Evolutionary conservation across 2,329 filamentous ascomycete species (phyloP), one percentile per base, ranked within the genome.

Genomic region (Nectriaceae sp.): DNA sequence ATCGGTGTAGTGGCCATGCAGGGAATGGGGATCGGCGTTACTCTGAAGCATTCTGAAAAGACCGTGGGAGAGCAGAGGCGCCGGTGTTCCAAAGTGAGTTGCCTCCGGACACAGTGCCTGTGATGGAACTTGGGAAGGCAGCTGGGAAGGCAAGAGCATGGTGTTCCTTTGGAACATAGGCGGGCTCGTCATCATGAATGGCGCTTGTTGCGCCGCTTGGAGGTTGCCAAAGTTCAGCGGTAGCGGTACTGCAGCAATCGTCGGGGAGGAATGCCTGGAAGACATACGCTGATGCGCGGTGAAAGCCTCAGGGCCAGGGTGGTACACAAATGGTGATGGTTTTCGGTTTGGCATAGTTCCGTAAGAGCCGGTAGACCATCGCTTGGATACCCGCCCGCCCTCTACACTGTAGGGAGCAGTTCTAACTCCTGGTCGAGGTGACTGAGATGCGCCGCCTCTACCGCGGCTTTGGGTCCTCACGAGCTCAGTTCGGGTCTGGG

Each of bases 311-410:
- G 81, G 76, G 4, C 77, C 73, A 52, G 80, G 77, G 54, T 86
- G 79, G 65, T 85, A 85, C 37, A 85, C 75, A 55, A 84, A 83
- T 2, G 85, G 78, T 24, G 83, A 77, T 21, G 79, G 76, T 24
- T 84, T 75, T 47, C 80, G 73, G 60, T 71, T 80, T 20, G 75
- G 75, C 18, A 74, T 68, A 2, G 83, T 79, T 18, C 79, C 84
- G 50, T 86, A 89, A 3, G 85, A 89, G 13, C 87, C 87, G 3
- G 88, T 90, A 18, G 88, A 90, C 87, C 88, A 91, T 56, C 88
- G 78, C 75, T 90, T 90, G 64, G 78, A 83, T 64, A 78, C 83
- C 53, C 85, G 80, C 39, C 75, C 76, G 44, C 77, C 79, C 39
- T 90, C 87, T 42, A 89, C 76, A 42, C 74, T 85, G 70, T 90